Evolutionary conservation across 306 rosid species (phyloP), one percentile per base, ranked within the genome.

Genomic region (Medicago lupulina): DNA sequence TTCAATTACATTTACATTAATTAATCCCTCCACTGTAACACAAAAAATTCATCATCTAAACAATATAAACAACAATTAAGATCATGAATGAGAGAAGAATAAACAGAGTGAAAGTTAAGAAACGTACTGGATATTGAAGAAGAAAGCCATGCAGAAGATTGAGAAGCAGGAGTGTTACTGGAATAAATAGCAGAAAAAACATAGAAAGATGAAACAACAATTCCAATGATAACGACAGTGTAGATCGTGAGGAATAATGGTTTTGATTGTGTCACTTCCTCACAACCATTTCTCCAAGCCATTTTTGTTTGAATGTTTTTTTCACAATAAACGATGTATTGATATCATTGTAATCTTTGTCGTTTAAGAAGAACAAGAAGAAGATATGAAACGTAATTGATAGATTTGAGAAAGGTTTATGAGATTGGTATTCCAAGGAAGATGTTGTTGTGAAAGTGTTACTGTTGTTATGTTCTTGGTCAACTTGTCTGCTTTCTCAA

Each of bases 151-250:
- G 80, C 53, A 70, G 83, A 59, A 71, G 89, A 61, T 17, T 82
- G 75, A 68, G 82, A 14, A 25, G 79, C 8, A 55, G 71, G 43
- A 75, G 86, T 75, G 44, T 76, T 82, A 85, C 69, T 36, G 0
- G 92, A 86, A 86, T 80, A 89, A 12, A 91, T 80, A 65, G 95
- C 87, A 21, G 91, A 85, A 82, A 91, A 88, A 76, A 89, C 93
- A 43, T 86, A 89, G 83, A 86, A 86, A 19, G 86, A 89, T 0
- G 95, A 88, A 76, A 88, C 76, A 3, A 89, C 64, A 58, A 89
- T 78, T n/a, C 91, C 97, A 66, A 86, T 74, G 25, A 89, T 62
- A 3, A 91, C 91, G 16, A 85, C 76, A 34, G 86, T 82, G 83
- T 89, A 91, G 66, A 91, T 80, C 59, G 92, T 83, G 51, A 89